Evolutionary conservation across 208 protist species (phyloP).

Genomic region (Crithidia bombi): DNA sequence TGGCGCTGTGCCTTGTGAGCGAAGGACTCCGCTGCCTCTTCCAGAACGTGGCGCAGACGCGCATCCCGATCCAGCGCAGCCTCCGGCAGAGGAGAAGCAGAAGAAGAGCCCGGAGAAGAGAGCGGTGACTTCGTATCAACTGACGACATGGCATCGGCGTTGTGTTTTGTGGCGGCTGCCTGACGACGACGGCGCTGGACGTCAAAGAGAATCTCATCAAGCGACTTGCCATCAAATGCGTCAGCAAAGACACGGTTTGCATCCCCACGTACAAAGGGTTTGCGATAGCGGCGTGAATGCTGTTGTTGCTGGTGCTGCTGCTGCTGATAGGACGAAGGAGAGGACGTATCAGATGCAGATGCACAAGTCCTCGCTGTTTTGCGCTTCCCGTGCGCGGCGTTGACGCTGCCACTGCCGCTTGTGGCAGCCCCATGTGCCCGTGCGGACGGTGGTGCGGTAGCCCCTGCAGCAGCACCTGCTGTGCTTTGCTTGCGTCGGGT

Average conservation of each 20-base stretch:
- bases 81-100: constrained; percentile 14
- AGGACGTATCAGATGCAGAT: no score
- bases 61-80: constrained; percentile 48
- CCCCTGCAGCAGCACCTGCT: not conserved
- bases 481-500: constrained; percentile 29
- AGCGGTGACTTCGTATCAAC: no score
- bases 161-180: constrained; percentile 4
- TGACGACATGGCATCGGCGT: not conserved
- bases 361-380: not conserved
- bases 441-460: not conserved
- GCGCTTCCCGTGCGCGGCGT: constrained; percentile 10
- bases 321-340: not conserved
- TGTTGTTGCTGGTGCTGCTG: not conserved
- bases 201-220: constrained; percentile 87
- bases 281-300: constrained; percentile 15
- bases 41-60: constrained; percentile 61
- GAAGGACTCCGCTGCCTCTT: constrained; percentile 61
- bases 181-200: constrained; percentile 55
- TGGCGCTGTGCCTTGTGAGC: constrained; percentile 46
- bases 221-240: constrained; percentile 82
- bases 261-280: constrained; percentile 78
- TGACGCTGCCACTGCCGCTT: not conserved
- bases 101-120: not conserved
- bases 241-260: constrained; percentile 84
- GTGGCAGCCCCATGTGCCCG: not conserved